Conservation (phyloP, 2,329 filamentous ascomycete genomes). For the Aspergillus texensis region DNA sequence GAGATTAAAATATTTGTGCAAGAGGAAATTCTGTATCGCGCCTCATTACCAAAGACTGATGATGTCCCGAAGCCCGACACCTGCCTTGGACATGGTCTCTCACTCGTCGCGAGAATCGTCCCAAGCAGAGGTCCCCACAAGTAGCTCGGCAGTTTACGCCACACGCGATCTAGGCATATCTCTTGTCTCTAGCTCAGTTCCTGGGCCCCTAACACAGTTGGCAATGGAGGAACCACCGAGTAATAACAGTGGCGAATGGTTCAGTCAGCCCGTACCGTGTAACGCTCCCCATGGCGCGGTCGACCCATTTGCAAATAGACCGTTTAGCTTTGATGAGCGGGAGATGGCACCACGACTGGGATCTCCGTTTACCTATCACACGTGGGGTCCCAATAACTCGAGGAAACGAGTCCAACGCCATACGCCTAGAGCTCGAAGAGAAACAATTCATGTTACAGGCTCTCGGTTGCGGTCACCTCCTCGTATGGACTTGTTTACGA, state of each 20-base stretch:
- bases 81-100: slow-evolving; percentile 49
- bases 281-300: slow-evolving; percentile 5
- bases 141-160: slow-evolving; percentile 38
- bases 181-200: slow-evolving; percentile 45
- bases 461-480: slow-evolving; percentile 55
- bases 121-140: slow-evolving; percentile 24
- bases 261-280: slow-evolving; percentile 36
- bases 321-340: slow-evolving; percentile 19
- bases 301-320: slow-evolving; percentile 17
- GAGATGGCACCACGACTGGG: slow-evolving; percentile 47
- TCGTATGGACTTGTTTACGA: slow-evolving; percentile 57
- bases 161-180: slow-evolving; percentile 51
- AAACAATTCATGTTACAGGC: slow-evolving; percentile 49
- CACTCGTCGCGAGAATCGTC: slow-evolving; percentile 32
- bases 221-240: slow-evolving; percentile 30
- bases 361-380: slow-evolving; percentile 53
- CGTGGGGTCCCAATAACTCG: slow-evolving; percentile 50
- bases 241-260: slow-evolving; percentile 35
- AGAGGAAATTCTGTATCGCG: slow-evolving; percentile 62
- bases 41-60: slow-evolving; percentile 67
- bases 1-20: slow-evolving; percentile 62
- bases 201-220: slow-evolving; percentile 38
- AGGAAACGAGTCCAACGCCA: slow-evolving; percentile 34
- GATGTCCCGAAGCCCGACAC: slow-evolving; percentile 62
- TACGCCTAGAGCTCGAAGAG: slow-evolving; percentile 39